Conservation (phyloP, 179 eudicot species). For the Drosera spatulata region DNA sequence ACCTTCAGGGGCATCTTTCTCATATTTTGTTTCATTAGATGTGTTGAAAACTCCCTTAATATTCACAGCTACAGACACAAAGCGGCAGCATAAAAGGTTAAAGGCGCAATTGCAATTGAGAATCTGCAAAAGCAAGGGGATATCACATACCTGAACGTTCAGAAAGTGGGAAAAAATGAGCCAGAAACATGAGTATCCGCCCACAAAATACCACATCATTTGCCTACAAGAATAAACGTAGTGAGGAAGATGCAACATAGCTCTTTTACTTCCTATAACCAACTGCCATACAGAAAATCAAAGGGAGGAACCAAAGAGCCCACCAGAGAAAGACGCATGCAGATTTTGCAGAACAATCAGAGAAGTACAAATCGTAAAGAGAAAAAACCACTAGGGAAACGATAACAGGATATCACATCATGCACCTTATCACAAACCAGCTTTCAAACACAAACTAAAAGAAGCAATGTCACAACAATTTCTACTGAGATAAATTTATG, state of each 20-base stretch:
- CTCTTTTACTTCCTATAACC: neutral
- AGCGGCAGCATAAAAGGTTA: neutral
- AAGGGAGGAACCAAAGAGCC: too few relatives aligned
- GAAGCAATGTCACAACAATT: neutral
- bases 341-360: too few relatives aligned
- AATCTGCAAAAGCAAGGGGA: constrained; percentile 1
- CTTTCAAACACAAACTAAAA: neutral
- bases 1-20: constrained; percentile 87
- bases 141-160: constrained; percentile 85
- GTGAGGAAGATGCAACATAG: neutral
- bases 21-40: constrained; percentile 89
- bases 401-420: too few relatives aligned
- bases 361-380: too few relatives aligned
- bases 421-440: neutral
- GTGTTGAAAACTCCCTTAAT: constrained; percentile 99
- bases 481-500: neutral
- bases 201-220: constrained; percentile 99
- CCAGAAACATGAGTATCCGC: constrained; percentile 95
- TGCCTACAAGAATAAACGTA: constrained; percentile 40
- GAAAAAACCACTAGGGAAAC: too few relatives aligned
- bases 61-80: constrained; percentile 76
- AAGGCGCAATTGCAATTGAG: neutral
- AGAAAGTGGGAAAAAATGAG: constrained; percentile 96
- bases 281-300: too few relatives aligned
- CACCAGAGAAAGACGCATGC: too few relatives aligned